Percentiles rank a stretch among this genome's conserved stretches.
Evolutionary conservation across 345 rosid species (phyloP).

Genomic region (Populus tremula): DNA sequence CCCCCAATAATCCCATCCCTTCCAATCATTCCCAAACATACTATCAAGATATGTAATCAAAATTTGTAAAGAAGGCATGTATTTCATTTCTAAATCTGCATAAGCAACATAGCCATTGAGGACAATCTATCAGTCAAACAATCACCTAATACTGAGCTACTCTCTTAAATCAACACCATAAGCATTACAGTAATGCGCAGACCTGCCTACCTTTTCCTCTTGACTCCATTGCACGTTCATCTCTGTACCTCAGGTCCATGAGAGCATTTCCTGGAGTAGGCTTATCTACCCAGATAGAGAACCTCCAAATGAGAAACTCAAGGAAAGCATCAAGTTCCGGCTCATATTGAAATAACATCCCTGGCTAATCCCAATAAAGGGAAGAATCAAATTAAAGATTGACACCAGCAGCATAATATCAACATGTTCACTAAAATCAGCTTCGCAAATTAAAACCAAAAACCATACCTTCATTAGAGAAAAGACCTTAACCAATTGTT

Average conservation of each 20-base stretch:
- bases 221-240: conserved; percentile 55
- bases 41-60: background rate
- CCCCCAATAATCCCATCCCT: background rate
- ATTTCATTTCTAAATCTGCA: background rate
- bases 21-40: background rate
- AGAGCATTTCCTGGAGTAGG: conserved; percentile 97
- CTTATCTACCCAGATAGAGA: conserved; percentile 98
- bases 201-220: conserved; percentile 51
- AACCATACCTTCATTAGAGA: conserved; percentile 74
- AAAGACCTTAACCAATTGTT: conserved; percentile 90
- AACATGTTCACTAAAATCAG: background rate
- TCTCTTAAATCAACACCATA: conserved; percentile 11
- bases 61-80: background rate
- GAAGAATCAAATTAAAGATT: conserved; percentile 25
- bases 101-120: background rate
- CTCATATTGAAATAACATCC: conserved; percentile 96
- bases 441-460: background rate
- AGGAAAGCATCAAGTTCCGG: conserved; percentile 99
- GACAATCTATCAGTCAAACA: background rate
- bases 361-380: conserved; percentile 80
- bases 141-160: background rate
- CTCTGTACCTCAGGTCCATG: conserved; percentile 88
- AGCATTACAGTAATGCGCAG: conserved; percentile 14
- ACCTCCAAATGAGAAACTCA: conserved; percentile 97
- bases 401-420: background rate